A percentile compares a stretch with the other conserved stretches of the same genome.
phyloP scores from a whole-genome alignment of 23 red algal species.

The Gracilaria domingensis region DNA sequence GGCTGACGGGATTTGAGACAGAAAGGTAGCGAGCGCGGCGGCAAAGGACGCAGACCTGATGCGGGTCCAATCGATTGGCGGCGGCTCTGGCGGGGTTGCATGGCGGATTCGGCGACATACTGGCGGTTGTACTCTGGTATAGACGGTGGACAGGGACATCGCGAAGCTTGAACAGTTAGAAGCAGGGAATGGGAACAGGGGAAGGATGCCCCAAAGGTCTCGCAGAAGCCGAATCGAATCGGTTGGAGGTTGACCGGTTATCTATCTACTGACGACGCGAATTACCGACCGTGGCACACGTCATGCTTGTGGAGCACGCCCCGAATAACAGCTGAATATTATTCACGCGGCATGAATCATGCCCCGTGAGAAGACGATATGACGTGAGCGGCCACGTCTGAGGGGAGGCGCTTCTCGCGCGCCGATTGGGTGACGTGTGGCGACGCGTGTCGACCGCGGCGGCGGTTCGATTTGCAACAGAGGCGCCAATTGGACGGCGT shows the following conservation, averaged over 20 bases:
- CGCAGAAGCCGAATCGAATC: too few species aligned
- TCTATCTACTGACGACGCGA: too few species aligned
- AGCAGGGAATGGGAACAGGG: too few species aligned
- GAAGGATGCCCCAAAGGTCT: too few species aligned
- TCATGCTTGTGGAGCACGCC: not conserved
- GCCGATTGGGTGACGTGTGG: not conserved
- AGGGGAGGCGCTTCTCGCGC: not conserved
- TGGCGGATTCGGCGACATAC: not conserved
- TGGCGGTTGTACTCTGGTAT: not conserved
- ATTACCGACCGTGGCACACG: too few species aligned
- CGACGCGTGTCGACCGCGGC: not conserved
- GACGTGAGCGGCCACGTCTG: not conserved
- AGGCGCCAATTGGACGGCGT: not conserved
- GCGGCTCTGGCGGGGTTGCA: conserved; percentile 3
- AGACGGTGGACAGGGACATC: conserved; percentile 10
- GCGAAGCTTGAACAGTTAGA: not conserved
- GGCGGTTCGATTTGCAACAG: not conserved
- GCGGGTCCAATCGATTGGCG: conserved; percentile 24
- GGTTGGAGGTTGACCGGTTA: too few species aligned
- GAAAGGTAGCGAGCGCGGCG: conserved; percentile 47
- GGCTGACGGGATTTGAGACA: conserved; percentile 39
- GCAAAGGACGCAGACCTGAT: not conserved
- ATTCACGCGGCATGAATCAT: too few species aligned
- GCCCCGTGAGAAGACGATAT: not conserved
- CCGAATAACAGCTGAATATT: not conserved